Evolutionary conservation across 129 eudicot species (phyloP).

Genomic region (Sambucus nigra): DNA sequence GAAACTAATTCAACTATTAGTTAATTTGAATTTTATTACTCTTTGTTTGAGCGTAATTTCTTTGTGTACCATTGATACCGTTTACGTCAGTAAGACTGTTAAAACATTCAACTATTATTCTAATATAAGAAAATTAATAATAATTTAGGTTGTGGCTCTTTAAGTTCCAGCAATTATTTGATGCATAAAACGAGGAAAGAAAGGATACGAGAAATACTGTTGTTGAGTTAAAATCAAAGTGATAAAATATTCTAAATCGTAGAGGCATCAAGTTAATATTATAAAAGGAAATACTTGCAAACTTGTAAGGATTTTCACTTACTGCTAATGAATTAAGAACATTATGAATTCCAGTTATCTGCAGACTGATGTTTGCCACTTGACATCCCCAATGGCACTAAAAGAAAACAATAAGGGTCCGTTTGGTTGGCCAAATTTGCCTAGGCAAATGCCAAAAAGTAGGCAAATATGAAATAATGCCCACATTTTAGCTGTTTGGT

Average conservation of each 20-base stretch:
- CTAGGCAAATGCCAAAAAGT: no score
- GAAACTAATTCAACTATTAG: no score
- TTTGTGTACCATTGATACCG: no score
- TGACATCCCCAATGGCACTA: conserved; percentile 6
- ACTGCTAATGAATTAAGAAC: conserved; percentile 18
- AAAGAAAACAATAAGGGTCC: neutral
- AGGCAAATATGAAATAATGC: no score
- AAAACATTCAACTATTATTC: no score
- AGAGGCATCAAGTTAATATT: neutral
- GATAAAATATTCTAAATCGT: neutral
- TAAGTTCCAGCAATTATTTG: neutral
- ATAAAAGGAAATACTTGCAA: neutral
- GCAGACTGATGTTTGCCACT: conserved; percentile 12
- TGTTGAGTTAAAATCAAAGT: neutral
- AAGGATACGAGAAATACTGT: neutral
- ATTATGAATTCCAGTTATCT: conserved; percentile 10
- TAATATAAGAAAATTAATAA: no score
- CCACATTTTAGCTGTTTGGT: no score
- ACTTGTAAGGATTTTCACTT: neutral
- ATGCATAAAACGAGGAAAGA: no score
- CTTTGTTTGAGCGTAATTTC: no score
- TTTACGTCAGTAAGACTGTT: no score
- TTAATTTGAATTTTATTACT: no score
- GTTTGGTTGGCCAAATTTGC: no score
- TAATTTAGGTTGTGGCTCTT: neutral